These are phyloP conservation scores for Candida montana DNA, from an alignment of 805 yeast genomes.

Conservation along the genomic window DNA sequence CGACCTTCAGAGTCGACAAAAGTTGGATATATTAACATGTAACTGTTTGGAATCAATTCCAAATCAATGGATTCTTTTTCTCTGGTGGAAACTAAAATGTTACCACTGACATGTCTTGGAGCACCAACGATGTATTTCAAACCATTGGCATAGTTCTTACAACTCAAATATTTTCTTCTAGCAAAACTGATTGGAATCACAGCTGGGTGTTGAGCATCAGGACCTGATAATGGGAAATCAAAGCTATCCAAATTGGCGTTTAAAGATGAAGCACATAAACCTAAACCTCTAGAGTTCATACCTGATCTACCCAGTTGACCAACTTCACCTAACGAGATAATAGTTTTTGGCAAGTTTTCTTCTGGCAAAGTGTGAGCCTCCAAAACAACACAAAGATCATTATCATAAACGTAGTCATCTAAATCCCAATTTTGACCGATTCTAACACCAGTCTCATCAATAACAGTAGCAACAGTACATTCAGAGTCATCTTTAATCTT, in stretches of 20 bases:
- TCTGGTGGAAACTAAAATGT: slow-evolving; percentile 10
- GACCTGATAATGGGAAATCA: slow-evolving; percentile 10
- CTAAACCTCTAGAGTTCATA: slow-evolving; percentile 14
- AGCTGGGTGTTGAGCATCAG: slow-evolving; percentile 5
- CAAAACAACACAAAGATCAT: slow-evolving; percentile 10
- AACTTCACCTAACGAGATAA: slow-evolving; percentile 14
- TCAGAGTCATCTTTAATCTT: slow-evolving; percentile 13
- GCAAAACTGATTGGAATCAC: slow-evolving; percentile 13
- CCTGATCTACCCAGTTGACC: slow-evolving; percentile 17
- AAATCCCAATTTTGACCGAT: slow-evolving; percentile 16
- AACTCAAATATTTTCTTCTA: slow-evolving; percentile 13
- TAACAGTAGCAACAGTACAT: slow-evolving; percentile 13
- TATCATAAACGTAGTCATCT: slow-evolving; percentile 11
- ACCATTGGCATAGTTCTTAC: slow-evolving; percentile 13
- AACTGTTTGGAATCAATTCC: slow-evolving; percentile 12
- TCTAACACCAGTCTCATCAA: slow-evolving; percentile 13
- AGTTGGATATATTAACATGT: slow-evolving; percentile 11
- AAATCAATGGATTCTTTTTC: slow-evolving; percentile 14
- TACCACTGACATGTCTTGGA: slow-evolving; percentile 15
- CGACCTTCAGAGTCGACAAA: slow-evolving; percentile 11
- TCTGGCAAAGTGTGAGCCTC: slow-evolving; percentile 13
- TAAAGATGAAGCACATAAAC: slow-evolving; percentile 13
- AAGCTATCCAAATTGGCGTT: slow-evolving; percentile 13
- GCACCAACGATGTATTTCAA: slow-evolving; percentile 13
- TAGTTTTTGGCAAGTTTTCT: slow-evolving; percentile 11